A percentile compares a stretch with the other conserved stretches of the same genome.
Conservation (phyloP, 139 green algal genomes). For the Asterochloris erici region DNA sequence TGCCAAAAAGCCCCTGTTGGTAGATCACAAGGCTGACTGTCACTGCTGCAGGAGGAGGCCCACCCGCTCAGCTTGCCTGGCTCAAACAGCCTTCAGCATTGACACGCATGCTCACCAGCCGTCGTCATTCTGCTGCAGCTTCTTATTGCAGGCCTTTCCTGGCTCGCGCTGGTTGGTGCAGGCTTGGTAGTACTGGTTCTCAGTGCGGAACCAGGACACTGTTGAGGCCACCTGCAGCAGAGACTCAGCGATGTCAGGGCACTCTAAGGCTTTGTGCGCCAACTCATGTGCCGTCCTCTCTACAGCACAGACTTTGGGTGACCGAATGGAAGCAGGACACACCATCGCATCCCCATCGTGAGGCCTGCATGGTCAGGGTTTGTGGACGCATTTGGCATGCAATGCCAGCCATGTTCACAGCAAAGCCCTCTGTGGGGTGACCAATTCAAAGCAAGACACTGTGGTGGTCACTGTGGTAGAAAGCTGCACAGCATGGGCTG, state of each 20-base stretch:
- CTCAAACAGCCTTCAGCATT: not conserved
- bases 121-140: slow-evolving; percentile 55
- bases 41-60: not conserved
- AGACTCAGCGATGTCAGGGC: not conserved
- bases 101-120: slow-evolving; percentile 4
- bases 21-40: not conserved
- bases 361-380: too few relatives aligned
- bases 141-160: slow-evolving; percentile 75
- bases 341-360: too few relatives aligned
- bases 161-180: slow-evolving; percentile 47
- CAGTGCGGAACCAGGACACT: slow-evolving; percentile 58
- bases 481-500: too few relatives aligned
- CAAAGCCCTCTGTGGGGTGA: too few relatives aligned
- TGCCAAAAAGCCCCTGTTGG: not conserved
- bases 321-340: not conserved
- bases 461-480: too few relatives aligned
- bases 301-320: too few relatives aligned
- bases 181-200: slow-evolving; percentile 74
- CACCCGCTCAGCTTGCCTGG: not conserved
- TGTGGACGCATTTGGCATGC: too few relatives aligned
- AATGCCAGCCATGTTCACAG: too few relatives aligned
- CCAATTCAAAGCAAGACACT: too few relatives aligned
- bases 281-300: not conserved
- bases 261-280: not conserved
- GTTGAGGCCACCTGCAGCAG: slow-evolving; percentile 28